Conservation (phyloP, 805 yeast genomes). For the Hanseniaspora hatyaiensis region DNA sequence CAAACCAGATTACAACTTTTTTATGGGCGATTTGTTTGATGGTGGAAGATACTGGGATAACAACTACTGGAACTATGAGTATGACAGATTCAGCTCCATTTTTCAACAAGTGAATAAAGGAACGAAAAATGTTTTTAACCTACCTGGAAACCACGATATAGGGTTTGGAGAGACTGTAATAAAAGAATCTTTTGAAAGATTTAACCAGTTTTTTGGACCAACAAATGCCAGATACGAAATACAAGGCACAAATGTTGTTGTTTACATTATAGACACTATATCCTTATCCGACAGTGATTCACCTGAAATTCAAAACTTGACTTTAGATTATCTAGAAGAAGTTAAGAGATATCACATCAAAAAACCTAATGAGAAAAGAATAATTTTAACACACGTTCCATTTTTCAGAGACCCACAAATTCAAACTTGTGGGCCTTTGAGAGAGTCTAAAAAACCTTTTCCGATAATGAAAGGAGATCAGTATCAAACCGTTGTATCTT, state of each 20-base stretch:
- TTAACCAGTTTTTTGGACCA: conserved; percentile 62
- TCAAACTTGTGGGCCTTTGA: conserved; percentile 59
- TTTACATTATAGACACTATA: conserved; percentile 71
- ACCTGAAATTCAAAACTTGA: conserved; percentile 35
- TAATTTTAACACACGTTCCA: conserved; percentile 81
- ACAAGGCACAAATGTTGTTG: conserved; percentile 48
- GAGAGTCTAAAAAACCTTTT: conserved; percentile 58
- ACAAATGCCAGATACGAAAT: conserved; percentile 42
- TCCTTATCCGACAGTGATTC: conserved; percentile 55
- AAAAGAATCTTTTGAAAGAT: conserved; percentile 46
- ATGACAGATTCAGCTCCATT: conserved; percentile 50
- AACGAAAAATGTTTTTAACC: conserved; percentile 34
- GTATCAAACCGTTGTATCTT: conserved; percentile 78
- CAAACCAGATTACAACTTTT: conserved; percentile 64
- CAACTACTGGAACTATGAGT: conserved; percentile 60
- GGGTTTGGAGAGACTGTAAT: conserved; percentile 76
- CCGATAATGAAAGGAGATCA: conserved; percentile 69
- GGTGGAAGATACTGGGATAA: conserved; percentile 86
- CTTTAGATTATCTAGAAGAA: conserved; percentile 42
- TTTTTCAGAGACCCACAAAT: conserved; percentile 53
- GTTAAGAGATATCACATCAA: conserved; percentile 24
- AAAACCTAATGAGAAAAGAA: conserved; percentile 40
- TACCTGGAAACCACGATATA: conserved; percentile 93
- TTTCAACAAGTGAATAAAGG: conserved; percentile 44
- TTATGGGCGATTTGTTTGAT: conserved; percentile 86